phyloP scores from a whole-genome alignment of 164 flowering plant species.

The Euptelea pleiosperma region DNA sequence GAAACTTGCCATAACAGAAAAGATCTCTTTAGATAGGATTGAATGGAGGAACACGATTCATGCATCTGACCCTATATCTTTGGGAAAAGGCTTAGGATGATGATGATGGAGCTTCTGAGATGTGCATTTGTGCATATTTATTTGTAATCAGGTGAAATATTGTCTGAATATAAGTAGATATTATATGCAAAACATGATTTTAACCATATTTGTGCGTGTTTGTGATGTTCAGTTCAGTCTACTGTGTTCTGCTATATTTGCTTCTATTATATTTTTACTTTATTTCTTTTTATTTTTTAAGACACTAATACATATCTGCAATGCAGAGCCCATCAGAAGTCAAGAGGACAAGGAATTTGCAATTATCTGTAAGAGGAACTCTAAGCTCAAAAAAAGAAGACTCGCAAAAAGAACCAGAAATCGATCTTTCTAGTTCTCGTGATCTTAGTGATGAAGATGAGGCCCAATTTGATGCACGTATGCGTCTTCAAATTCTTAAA shows the following conservation, averaged over 20 bases:
- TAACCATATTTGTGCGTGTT: too few relatives aligned
- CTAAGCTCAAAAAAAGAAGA: slow-evolving; percentile 60
- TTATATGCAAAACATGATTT: too few relatives aligned
- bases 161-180: too few relatives aligned
- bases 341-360: slow-evolving; percentile 47
- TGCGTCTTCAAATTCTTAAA: slow-evolving; percentile 77
- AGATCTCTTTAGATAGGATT: too few relatives aligned
- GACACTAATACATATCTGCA: neutral
- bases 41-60: too few relatives aligned
- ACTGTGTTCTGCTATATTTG: neutral
- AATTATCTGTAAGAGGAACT: slow-evolving; percentile 74
- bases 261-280: neutral
- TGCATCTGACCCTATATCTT: too few relatives aligned
- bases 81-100: too few relatives aligned
- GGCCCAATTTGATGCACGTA: slow-evolving; percentile 71
- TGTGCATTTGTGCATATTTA: too few relatives aligned
- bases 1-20: too few relatives aligned
- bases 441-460: slow-evolving; percentile 69
- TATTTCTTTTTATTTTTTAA: too few relatives aligned
- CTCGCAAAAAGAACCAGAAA: slow-evolving; percentile 29
- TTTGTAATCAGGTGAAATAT: too few relatives aligned
- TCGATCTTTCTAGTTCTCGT: slow-evolving; percentile 26
- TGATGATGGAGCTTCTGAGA: too few relatives aligned
- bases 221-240: neutral
- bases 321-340: slow-evolving; percentile 48